phyloP scores from a whole-genome alignment of 306 rosid genomes.

The Adenanthera pavonina region DNA sequence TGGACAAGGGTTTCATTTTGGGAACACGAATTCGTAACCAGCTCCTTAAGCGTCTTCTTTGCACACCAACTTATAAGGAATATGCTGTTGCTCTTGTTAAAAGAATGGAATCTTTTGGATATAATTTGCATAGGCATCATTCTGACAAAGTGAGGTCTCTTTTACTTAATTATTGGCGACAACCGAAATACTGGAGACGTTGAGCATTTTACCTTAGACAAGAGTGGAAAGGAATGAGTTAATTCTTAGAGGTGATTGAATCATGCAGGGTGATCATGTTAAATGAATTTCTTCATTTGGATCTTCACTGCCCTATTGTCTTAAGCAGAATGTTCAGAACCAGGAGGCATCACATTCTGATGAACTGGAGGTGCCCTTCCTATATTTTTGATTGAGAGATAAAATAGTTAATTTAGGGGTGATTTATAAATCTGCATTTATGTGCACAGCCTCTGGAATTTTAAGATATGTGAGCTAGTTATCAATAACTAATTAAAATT shows the following conservation, averaged over 20 bases:
- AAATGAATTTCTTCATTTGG: constrained; percentile 15
- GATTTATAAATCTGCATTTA: not conserved
- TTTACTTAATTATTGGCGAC: constrained; percentile 28
- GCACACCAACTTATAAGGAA: constrained; percentile 41
- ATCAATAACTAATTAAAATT: not conserved
- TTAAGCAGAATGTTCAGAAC: constrained; percentile 25
- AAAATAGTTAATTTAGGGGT: not conserved
- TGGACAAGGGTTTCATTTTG: constrained; percentile 64
- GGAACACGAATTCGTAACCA: constrained; percentile 43
- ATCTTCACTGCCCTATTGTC: constrained; percentile 28
- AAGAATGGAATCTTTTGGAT: constrained; percentile 65
- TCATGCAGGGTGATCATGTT: constrained; percentile 15
- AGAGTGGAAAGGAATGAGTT: constrained; percentile 4
- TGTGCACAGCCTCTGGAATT: not conserved
- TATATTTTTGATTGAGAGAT: not conserved
- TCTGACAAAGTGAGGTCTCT: constrained; percentile 42
- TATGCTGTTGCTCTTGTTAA: constrained; percentile 52
- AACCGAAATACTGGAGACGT: not conserved
- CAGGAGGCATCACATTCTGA: constrained; percentile 37
- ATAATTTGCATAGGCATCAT: constrained; percentile 38
- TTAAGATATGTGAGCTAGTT: not conserved
- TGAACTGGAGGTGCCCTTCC: constrained; percentile 39
- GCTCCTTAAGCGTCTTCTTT: constrained; percentile 53
- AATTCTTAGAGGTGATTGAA: constrained; percentile 9
- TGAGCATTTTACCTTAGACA: not conserved